phyloP scores from a whole-genome alignment of 768 basidiomycete genomes.

The Calocybe indica region DNA sequence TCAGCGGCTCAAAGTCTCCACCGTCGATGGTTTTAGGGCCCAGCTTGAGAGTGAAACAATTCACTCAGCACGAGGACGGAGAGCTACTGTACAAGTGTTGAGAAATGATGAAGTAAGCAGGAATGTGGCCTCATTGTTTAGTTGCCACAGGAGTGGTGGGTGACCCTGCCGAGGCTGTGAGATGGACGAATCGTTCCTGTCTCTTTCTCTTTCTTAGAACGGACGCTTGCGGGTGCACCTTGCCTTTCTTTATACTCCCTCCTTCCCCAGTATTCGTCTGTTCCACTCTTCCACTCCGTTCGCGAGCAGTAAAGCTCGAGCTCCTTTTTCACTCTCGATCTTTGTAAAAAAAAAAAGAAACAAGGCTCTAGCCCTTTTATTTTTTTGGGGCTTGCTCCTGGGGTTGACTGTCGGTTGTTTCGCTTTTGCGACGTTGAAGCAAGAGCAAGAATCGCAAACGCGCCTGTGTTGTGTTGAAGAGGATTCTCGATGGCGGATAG shows the following conservation, averaged over 20 bases:
- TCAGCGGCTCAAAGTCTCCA: too few relatives aligned
- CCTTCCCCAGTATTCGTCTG: too few relatives aligned
- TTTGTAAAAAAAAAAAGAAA: too few relatives aligned
- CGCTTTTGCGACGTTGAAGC: too few relatives aligned
- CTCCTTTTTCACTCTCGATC: too few relatives aligned
- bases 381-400: neutral
- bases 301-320: too few relatives aligned
- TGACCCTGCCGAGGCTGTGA: slow-evolving; percentile 12
- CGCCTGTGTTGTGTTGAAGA: neutral
- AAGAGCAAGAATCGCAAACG: neutral
- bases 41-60: too few relatives aligned
- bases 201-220: slow-evolving; percentile 8
- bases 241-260: neutral
- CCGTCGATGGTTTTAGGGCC: too few relatives aligned
- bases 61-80: too few relatives aligned
- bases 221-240: slow-evolving; percentile 4
- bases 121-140: slow-evolving; percentile 4
- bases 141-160: neutral
- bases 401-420: neutral
- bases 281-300: too few relatives aligned
- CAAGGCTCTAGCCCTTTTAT: neutral
- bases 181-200: slow-evolving; percentile 6
- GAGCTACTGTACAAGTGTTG: neutral
- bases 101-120: slow-evolving; percentile 9
- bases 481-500: too few relatives aligned